Percentiles rank a stretch among this genome's conserved stretches.
Evolutionary conservation across 2,329 filamentous ascomycete species (phyloP).

Genomic region (Furcasterigmium sp.): DNA sequence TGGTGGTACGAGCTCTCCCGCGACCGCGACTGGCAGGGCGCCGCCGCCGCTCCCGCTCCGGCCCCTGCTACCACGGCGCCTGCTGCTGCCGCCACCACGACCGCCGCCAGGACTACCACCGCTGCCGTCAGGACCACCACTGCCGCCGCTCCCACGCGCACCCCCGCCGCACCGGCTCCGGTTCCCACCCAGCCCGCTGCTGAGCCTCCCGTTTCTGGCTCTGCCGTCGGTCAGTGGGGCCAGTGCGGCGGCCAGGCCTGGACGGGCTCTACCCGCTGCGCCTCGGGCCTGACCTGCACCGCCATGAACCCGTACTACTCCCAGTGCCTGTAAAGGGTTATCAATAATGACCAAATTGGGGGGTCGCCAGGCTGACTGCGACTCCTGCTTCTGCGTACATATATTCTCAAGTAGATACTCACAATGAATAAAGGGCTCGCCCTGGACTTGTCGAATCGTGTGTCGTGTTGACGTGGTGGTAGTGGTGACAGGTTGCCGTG

Average conservation of each 20-base stretch:
- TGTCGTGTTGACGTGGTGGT: too few relatives aligned
- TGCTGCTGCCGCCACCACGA: background rate
- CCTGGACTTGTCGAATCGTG: too few relatives aligned
- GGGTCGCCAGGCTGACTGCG: too few relatives aligned
- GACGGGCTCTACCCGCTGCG: constrained; percentile 29
- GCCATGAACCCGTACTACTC: constrained; percentile 20
- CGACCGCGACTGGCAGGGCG: constrained; percentile 16
- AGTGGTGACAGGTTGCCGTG: too few relatives aligned
- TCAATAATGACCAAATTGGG: background rate
- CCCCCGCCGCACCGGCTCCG: background rate
- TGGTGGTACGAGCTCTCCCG: constrained; percentile 34
- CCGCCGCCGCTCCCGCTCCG: background rate
- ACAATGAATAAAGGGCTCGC: too few relatives aligned
- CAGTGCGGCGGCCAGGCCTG: constrained; percentile 36
- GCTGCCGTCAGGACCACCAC: background rate
- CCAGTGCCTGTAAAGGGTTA: constrained; percentile 1
- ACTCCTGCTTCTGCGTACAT: background rate
- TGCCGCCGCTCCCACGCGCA: background rate
- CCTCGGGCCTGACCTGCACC: constrained; percentile 31
- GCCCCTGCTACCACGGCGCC: background rate
- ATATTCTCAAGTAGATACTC: too few relatives aligned
- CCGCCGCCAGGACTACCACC: background rate
- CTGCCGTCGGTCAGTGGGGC: constrained; percentile 15
- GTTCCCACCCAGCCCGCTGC: background rate
- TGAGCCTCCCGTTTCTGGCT: background rate